phyloP scores from a whole-genome alignment of 352 stramenopile species.

The Phytophthora gonapodyides region DNA sequence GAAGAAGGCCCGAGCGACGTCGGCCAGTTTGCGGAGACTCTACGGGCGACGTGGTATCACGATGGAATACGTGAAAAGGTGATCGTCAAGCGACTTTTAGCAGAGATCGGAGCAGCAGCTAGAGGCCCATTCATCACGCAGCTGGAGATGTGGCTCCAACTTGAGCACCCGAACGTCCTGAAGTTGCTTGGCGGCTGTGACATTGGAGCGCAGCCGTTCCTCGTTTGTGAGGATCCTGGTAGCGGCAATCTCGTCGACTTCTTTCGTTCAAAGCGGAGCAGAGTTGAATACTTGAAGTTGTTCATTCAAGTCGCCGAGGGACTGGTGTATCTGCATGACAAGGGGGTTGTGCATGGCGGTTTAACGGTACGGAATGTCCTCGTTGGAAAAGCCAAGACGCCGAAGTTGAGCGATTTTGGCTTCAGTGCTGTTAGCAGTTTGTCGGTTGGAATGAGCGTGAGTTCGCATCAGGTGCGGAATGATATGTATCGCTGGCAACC shows the following conservation, averaged over 20 bases:
- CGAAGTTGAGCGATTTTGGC: conserved; percentile 32
- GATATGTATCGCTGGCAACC: not conserved
- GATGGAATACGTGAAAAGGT: conserved; percentile 21
- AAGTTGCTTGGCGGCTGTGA: conserved; percentile 6
- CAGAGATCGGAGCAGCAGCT: conserved; percentile 13
- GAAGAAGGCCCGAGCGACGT: not conserved
- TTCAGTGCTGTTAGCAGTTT: conserved; percentile 5
- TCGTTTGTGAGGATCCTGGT: conserved; percentile 7
- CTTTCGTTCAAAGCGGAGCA: not conserved
- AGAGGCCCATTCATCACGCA: not conserved
- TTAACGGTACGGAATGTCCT: conserved; percentile 81
- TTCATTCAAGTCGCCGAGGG: conserved; percentile 26
- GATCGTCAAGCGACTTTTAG: conserved; percentile 44
- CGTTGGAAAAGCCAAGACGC: conserved; percentile 17
- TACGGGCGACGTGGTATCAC: conserved; percentile 2
- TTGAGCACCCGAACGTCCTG: conserved; percentile 10
- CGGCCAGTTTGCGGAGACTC: not conserved
- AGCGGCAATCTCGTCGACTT: conserved; percentile 28
- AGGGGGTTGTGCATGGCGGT: conserved; percentile 57
- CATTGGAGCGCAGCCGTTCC: conserved; percentile 3
- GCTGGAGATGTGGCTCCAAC: not conserved
- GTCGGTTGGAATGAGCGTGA: not conserved
- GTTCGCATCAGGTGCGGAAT: not conserved
- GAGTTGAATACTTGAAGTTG: conserved; percentile 6
- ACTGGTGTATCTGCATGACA: conserved; percentile 51